A percentile compares a stretch with the other conserved stretches of the same genome.
These are phyloP conservation scores for Boeremia lycopersici DNA, from an alignment of 2,329 filamentous ascomycete genomes.

Conservation along the genomic window DNA sequence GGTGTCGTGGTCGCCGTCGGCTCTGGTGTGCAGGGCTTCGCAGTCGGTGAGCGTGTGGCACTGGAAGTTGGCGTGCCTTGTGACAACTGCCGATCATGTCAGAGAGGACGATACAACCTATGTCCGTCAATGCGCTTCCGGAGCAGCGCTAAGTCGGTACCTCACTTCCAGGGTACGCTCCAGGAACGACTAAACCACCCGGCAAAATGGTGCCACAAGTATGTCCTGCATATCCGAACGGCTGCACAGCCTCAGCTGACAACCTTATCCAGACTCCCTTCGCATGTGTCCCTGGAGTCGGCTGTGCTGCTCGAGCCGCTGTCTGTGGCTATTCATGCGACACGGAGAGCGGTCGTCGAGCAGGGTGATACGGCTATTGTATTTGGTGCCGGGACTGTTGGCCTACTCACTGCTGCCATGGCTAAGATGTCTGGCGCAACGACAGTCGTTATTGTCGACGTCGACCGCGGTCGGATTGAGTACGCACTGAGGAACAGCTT, in stretches of 20 bases:
- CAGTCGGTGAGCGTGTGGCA: constrained; percentile 50
- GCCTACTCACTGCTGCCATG: constrained; percentile 49
- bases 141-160: constrained; percentile 51
- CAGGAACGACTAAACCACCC: constrained; percentile 53
- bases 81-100: constrained; percentile 50
- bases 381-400: constrained; percentile 78
- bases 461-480: constrained; percentile 48
- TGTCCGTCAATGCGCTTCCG: constrained; percentile 52
- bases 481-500: constrained; percentile 49
- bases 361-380: constrained; percentile 81
- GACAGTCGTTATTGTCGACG: constrained; percentile 49
- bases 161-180: constrained; percentile 52
- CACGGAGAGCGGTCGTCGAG: constrained; percentile 71
- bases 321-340: constrained; percentile 84
- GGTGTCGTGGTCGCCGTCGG: constrained; percentile 49
- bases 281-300: constrained; percentile 48
- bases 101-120: constrained; percentile 51
- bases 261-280: constrained; percentile 45
- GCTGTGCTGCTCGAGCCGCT: constrained; percentile 63
- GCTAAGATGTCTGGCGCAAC: constrained; percentile 50
- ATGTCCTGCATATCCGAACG: constrained; percentile 42
- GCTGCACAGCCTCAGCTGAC: constrained; percentile 35
- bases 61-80: constrained; percentile 51
- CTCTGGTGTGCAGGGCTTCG: constrained; percentile 45
- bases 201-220: constrained; percentile 54